phyloP scores from a whole-genome alignment of 2,329 filamentous ascomycete species.

The Chaetomium olivaceum region DNA sequence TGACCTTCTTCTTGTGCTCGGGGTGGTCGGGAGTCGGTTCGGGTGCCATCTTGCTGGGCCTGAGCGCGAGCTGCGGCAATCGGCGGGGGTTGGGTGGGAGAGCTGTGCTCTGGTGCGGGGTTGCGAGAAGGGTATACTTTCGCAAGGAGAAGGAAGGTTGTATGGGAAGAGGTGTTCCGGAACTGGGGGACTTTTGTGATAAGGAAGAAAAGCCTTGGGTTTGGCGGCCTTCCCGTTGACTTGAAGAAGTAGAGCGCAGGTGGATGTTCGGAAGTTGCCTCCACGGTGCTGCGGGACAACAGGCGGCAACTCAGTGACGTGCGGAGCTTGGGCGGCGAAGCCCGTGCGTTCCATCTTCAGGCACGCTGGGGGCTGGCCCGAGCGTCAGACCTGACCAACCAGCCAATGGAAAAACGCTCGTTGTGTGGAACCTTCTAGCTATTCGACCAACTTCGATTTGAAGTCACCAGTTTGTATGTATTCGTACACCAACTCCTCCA shows the following conservation, averaged over 20 bases:
- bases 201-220: constrained; percentile 11
- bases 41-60: constrained; percentile 64
- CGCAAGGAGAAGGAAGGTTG: not conserved
- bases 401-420: not conserved
- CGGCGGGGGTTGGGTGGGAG: constrained; percentile 16
- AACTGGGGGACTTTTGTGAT: constrained; percentile 3
- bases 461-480: too few relatives aligned
- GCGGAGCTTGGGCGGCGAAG: constrained; percentile 34
- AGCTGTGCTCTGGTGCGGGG: constrained; percentile 7
- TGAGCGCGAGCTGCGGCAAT: constrained; percentile 18
- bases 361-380: constrained; percentile 23
- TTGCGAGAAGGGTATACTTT: constrained; percentile 9
- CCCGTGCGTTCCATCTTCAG: constrained; percentile 29
- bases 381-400: constrained; percentile 19
- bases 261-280: constrained; percentile 26
- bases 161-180: not conserved
- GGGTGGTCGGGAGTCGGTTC: constrained; percentile 56
- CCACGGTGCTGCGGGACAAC: constrained; percentile 20
- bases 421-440: constrained; percentile 28
- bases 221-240: constrained; percentile 18
- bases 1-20: constrained; percentile 78
- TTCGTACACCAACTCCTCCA: not conserved
- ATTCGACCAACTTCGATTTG: constrained; percentile 24
- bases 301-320: constrained; percentile 39
- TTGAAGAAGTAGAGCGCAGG: constrained; percentile 4